Evolutionary conservation across 1,284 basidiomycete species (phyloP).

Genomic region (Heterobasidion occidentale): DNA sequence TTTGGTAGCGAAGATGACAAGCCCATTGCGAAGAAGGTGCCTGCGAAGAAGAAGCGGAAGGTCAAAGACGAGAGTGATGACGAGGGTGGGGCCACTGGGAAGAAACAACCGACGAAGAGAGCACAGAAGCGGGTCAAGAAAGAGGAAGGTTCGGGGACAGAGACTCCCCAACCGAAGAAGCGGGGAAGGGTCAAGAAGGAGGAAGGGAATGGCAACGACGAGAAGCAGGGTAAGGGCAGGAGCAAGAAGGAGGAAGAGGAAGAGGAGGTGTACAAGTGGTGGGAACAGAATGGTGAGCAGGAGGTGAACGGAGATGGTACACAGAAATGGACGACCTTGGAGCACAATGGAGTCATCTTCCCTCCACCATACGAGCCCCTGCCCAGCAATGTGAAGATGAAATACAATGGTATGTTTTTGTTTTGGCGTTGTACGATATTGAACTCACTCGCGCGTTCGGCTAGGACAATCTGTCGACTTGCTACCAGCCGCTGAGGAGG

Average conservation of each 20-base stretch:
- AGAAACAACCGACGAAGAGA: slow-evolving; percentile 27
- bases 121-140: slow-evolving; percentile 19
- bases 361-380: slow-evolving; percentile 90
- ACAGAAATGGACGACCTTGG: slow-evolving; percentile 87
- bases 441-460: slow-evolving; percentile 9
- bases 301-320: slow-evolving; percentile 51
- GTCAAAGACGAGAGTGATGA: slow-evolving; percentile 46
- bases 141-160: slow-evolving; percentile 16
- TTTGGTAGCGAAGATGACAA: slow-evolving; percentile 34
- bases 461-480: slow-evolving; percentile 76
- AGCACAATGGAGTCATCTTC: slow-evolving; percentile 94
- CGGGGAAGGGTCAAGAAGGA: slow-evolving; percentile 30
- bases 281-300: slow-evolving; percentile 62
- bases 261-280: slow-evolving; percentile 77
- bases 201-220: slow-evolving; percentile 17
- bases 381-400: slow-evolving; percentile 86
- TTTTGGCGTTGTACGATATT: slow-evolving; percentile 6
- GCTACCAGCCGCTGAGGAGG: slow-evolving; percentile 87
- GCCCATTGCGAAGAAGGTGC: slow-evolving; percentile 30
- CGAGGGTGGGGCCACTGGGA: slow-evolving; percentile 23
- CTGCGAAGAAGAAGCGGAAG: slow-evolving; percentile 42
- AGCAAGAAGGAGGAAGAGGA: slow-evolving; percentile 41
- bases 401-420: slow-evolving; percentile 74
- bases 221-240: slow-evolving; percentile 24
- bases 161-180: slow-evolving; percentile 25